Percentiles rank a stretch among this genome's conserved stretches.
Evolutionary conservation across 202 grass and related monocot genomes (phyloP).

Genomic region (Panicum virgatum): DNA sequence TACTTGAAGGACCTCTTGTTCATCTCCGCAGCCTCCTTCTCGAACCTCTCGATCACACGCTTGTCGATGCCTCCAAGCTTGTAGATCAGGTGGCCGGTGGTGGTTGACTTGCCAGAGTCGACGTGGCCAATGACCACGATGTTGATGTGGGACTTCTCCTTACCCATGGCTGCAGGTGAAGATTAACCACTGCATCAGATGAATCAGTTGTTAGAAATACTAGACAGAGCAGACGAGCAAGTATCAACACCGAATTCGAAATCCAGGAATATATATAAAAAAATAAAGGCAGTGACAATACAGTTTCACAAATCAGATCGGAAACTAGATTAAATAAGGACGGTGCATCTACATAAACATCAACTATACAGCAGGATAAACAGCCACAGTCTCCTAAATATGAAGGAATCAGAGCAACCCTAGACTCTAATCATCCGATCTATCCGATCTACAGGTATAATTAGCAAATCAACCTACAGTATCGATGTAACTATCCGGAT

Average conservation of each 20-base stretch:
- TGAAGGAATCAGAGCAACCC: neutral
- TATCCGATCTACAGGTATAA: neutral
- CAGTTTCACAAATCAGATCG: neutral
- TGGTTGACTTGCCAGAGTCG: slow-evolving; percentile 27
- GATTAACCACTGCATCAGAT: neutral
- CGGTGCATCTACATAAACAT: neutral
- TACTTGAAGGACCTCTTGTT: slow-evolving; percentile 25
- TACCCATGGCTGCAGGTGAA: slow-evolving; percentile 7
- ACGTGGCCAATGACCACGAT: slow-evolving; percentile 13
- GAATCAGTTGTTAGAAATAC: neutral
- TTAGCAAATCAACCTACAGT: neutral
- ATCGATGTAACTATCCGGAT: neutral
- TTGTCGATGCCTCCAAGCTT: slow-evolving; percentile 77
- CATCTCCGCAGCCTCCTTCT: slow-evolving; percentile 38
- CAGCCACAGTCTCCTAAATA: neutral
- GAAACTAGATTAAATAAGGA: neutral
- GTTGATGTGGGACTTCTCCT: slow-evolving; percentile 39
- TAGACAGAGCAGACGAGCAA: too few species aligned
- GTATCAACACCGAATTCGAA: too few species aligned
- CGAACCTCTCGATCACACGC: slow-evolving; percentile 72
- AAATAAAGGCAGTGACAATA: neutral
- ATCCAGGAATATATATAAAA: neutral
- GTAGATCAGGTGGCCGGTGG: slow-evolving; percentile 68
- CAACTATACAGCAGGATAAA: too few species aligned
- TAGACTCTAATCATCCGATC: too few species aligned